These are phyloP conservation scores for Silene conica DNA, from an alignment of 148 eudicot genomes.

Conservation along the genomic window DNA sequence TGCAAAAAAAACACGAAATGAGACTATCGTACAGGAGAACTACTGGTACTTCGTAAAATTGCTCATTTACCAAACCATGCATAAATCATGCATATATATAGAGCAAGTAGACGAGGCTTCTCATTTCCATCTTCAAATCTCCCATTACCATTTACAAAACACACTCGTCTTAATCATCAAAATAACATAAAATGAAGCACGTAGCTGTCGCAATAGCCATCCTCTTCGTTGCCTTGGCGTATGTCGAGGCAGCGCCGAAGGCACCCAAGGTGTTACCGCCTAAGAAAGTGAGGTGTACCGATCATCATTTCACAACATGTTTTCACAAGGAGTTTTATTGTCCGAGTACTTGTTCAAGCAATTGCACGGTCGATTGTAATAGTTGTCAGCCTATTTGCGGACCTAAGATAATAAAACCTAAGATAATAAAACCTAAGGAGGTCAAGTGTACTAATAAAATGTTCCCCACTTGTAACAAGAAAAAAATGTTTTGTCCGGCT, in stretches of 20 bases:
- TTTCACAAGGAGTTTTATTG: conserved; percentile 10
- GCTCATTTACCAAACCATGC: background rate
- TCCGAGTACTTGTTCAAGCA: conserved; percentile 18
- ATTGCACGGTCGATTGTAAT: conserved; percentile 24
- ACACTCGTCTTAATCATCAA: background rate
- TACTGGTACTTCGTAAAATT: no score
- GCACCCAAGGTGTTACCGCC: conserved; percentile 17
- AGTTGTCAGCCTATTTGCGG: conserved; percentile 22
- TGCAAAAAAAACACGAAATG: no score
- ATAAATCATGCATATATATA: conserved; percentile 10
- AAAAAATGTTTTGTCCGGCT: conserved; percentile 24
- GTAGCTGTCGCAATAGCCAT: background rate
- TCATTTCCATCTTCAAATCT: background rate
- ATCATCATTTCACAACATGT: conserved; percentile 14
- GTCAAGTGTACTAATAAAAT: conserved; percentile 28
- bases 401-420: conserved; percentile 19
- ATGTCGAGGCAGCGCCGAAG: conserved; percentile 13
- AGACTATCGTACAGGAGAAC: no score
- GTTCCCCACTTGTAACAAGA: conserved; percentile 14
- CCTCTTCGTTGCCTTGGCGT: conserved; percentile 16
- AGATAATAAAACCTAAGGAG: conserved; percentile 23
- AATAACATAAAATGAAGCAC: conserved; percentile 17
- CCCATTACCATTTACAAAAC: background rate
- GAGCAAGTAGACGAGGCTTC: background rate
- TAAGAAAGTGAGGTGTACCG: conserved; percentile 33